phyloP scores from a whole-genome alignment of 2,329 filamentous ascomycete genomes.

The Beauveria sp. region DNA sequence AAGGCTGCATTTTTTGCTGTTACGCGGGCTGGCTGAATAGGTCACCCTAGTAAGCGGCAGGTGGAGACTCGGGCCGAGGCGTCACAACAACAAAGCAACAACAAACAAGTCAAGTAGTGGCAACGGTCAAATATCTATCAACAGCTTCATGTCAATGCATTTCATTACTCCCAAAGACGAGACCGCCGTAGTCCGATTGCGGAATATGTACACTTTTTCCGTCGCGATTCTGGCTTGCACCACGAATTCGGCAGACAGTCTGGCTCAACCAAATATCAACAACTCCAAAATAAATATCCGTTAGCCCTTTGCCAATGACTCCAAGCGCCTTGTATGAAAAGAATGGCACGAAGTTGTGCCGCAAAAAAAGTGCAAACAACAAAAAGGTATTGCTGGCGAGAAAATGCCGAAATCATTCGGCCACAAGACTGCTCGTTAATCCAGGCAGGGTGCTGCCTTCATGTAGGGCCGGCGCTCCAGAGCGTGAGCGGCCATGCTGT shows the following conservation, averaged over 20 bases:
- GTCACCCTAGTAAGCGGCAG: not conserved
- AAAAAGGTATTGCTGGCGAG: constrained; percentile 21
- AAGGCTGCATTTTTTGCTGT: not conserved
- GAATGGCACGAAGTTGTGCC: constrained; percentile 27
- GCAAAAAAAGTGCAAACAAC: constrained; percentile 24
- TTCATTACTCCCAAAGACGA: constrained; percentile 23
- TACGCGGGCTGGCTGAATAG: not conserved
- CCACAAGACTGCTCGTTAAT: constrained; percentile 21
- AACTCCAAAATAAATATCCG: constrained; percentile 31
- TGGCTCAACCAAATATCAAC: constrained; percentile 16
- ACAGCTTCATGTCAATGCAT: constrained; percentile 16
- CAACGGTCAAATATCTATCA: constrained; percentile 1
- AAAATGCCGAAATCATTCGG: constrained; percentile 19
- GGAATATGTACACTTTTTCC: constrained; percentile 35
- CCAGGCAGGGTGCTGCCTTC: constrained; percentile 17
- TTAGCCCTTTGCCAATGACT: constrained; percentile 30
- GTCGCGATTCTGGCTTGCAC: constrained; percentile 13
- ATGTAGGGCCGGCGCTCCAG: constrained; percentile 8
- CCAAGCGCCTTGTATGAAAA: constrained; percentile 34
- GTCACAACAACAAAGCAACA: not conserved
- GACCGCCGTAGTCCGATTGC: constrained; percentile 28
- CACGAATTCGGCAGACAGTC: constrained; percentile 6
- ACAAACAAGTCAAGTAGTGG: not conserved
- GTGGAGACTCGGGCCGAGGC: not conserved
- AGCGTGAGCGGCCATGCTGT: constrained; percentile 11